These are phyloP conservation scores for Yamadazyma dendronema DNA, from an alignment of 1,139 yeast genomes.

Conservation along the genomic window DNA sequence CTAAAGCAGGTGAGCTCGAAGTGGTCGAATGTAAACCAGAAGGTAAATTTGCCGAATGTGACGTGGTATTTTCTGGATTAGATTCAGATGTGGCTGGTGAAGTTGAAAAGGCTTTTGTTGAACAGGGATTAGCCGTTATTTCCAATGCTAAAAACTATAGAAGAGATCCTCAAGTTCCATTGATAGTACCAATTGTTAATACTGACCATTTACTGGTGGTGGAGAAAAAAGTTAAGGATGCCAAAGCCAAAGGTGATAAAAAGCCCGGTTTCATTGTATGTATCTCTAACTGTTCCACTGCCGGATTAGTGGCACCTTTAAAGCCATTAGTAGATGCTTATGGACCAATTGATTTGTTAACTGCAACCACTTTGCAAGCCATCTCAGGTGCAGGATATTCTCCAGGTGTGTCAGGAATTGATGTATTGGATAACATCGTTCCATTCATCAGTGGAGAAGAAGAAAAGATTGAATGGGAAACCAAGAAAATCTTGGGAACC, in stretches of 20 bases:
- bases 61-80: constrained; percentile 89
- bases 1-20: constrained; percentile 53
- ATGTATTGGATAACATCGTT: constrained; percentile 87
- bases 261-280: constrained; percentile 80
- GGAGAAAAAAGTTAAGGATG: constrained; percentile 54
- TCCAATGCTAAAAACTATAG: constrained; percentile 97
- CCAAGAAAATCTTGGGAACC: constrained; percentile 84
- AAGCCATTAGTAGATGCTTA: constrained; percentile 85
- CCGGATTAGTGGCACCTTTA: constrained; percentile 95
- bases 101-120: constrained; percentile 81
- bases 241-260: constrained; percentile 50
- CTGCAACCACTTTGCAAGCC: constrained; percentile 94
- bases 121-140: constrained; percentile 77
- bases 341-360: constrained; percentile 85
- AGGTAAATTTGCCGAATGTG: constrained; percentile 78
- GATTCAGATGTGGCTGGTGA: constrained; percentile 94
- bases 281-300: constrained; percentile 97
- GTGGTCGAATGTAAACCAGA: constrained; percentile 80
- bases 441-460: constrained; percentile 97
- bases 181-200: constrained; percentile 92
- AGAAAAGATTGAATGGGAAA: constrained; percentile 98
- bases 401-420: constrained; percentile 97
- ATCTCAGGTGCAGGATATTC: constrained; percentile 98
- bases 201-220: constrained; percentile 87
- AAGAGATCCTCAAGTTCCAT: constrained; percentile 82